These are phyloP conservation scores for Suhomyces choctaworum DNA, from an alignment of 1,139 yeast genomes.

Conservation along the genomic window DNA sequence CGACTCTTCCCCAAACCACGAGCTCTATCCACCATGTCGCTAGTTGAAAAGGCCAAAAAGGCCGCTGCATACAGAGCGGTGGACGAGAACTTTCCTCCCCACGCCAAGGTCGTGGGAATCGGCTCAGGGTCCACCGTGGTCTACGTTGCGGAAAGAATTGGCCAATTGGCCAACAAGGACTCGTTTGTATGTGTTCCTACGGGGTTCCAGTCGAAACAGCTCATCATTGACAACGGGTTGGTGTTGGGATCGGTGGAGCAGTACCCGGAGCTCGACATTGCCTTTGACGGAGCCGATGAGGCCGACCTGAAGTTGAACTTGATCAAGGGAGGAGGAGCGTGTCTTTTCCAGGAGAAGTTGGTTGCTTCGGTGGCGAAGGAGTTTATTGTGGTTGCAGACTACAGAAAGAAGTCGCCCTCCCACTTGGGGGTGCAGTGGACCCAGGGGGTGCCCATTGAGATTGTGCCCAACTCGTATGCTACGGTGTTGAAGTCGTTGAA, in stretches of 20 bases:
- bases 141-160: constrained; percentile 92
- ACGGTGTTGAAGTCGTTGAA: constrained; percentile 67
- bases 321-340: constrained; percentile 99
- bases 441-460: constrained; percentile 93
- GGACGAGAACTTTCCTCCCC: constrained; percentile 75
- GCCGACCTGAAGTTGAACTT: constrained; percentile 78
- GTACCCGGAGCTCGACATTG: constrained; percentile 77
- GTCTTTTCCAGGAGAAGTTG: constrained; percentile 92
- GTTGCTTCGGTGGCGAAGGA: constrained; percentile 79
- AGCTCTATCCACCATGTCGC: constrained; percentile 12
- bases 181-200: constrained; percentile 85
- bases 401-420: constrained; percentile 69
- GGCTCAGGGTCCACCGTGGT: constrained; percentile 98
- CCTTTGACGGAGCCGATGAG: constrained; percentile 99
- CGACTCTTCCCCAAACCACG: neutral
- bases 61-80: constrained; percentile 91
- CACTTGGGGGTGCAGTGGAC: constrained; percentile 78
- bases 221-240: constrained; percentile 81
- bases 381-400: constrained; percentile 91
- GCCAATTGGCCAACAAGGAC: constrained; percentile 60
- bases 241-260: constrained; percentile 81
- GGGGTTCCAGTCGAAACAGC: constrained; percentile 90
- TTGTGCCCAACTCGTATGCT: constrained; percentile 85
- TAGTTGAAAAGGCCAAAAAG: constrained; percentile 71
- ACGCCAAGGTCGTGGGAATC: constrained; percentile 80